Base-by-base conservation (phyloP, 2,329 filamentous ascomycete species). In the Parastagonospora avenae region DNA sequence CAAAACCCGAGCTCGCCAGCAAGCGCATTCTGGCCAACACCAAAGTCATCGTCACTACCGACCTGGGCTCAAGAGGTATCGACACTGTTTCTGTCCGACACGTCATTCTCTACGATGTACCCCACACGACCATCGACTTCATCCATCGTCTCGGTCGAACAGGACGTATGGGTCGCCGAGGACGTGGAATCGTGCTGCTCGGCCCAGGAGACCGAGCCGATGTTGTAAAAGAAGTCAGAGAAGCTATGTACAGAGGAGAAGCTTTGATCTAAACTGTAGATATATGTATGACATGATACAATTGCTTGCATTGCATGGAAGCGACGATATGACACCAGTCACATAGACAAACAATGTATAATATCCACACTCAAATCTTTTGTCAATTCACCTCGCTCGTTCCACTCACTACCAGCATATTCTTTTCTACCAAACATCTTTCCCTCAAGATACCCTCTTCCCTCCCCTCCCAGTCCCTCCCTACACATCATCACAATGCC, bases 41-140 rank as follows among this genome's bases (percentile, higher is more conserved):
- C 38, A 95, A 92, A 73, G 93, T 96, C 9, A 84, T 99, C 33
- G 93, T 99, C 2, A 94, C 92, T 10, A 99, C 94, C 0, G 94
- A 99, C 73, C 77, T 99, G 50, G 91, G 91, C 4, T 96, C 92
- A 5, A 80, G 94, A 61, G 94, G 94, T 56, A 96, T 99, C 64
- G 94, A 99, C 73, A 99, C 94, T 0, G 77, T 97, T 28, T 89
- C 91, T 14, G 93, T 97, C 14, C 84, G 90, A 50, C 91, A 96
- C 61, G 94, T 99, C 45, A 88, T 99, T 47, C 77, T 99, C 24
- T 97, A 96, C 73, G 92, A 99, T 71, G 93, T 99, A n/a, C 94
- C 94, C 4, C 93, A 97, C 70, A 96, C 91, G 0, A 96, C 92
- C 0, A 95, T 99, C 53, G 95, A 99, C 74, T 99, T 99, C 67